Base-by-base conservation (phyloP, 345 rosid species). In the Zanthoxylum bungeanum region DNA sequence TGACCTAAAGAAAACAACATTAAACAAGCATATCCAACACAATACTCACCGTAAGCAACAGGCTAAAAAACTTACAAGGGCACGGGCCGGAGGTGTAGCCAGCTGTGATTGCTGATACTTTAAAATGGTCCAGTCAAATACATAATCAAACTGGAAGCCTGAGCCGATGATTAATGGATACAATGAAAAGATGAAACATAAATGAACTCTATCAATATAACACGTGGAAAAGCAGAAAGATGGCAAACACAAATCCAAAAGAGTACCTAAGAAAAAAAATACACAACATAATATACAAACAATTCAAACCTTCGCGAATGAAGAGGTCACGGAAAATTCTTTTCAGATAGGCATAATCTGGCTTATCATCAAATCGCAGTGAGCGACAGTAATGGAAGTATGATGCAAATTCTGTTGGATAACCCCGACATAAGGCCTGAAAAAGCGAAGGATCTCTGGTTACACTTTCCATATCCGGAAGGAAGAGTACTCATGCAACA, bases 91-190 rank as follows among this genome's bases (percentile, higher is more conserved):
- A 46, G 98, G 96, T 66, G 92, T 85, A 7, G 94, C 78, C 77
- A 88, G 82, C 71, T 92, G 99, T 56, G 99, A 89, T 69, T 92
- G 98, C 85, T 95, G 99, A 71, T 91, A 94, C 83, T 94, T 94
- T 85, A 94, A 71, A 76, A 94, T 94, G 42, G 99, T 95, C 99
- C 99, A 95, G 75, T 95, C 99, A 80, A 95, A 95, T 21, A 95
- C 93, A 42, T 90, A 89, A 76, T 95, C 99, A 58, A 93, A 91
- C 80, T 95, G 99, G 79, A 92, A 95, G 78, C 99, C 98, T 95
- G 85, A 52, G 9, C 10, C 60, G 51, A 64, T 24, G 36, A 69
- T 11, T 58, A 78, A 69, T 47, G 66, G 30, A 73, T 22, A 36
- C 16, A 68, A 34, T 6, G n/a, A 19, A 12, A 58, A 64, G 8